Evolutionary conservation across 495 filamentous ascomycete genomes (phyloP), one percentile per base, ranked within the genome.

Genomic region (Aspergillus mulundensis): DNA sequence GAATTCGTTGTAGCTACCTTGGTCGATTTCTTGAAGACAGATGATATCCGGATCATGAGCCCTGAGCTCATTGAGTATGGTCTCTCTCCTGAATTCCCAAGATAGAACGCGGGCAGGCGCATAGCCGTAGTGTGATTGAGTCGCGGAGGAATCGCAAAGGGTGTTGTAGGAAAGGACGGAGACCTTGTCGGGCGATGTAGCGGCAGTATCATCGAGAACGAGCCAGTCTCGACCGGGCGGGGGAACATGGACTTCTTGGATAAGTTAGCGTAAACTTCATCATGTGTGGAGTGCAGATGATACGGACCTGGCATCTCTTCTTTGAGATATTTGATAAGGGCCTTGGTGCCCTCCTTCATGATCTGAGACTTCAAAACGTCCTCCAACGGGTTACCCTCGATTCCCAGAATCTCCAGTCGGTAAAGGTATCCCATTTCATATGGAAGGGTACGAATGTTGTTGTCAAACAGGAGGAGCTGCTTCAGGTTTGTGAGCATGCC

Each of bases 401-500:
- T 87, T 30, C 93, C 94, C 14, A 99, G 76, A 57, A 91, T 86
- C 24, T 97, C 89, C 54, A 99, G 68, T 44, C 87, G 81, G 66
- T 91, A 89, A 15, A 99, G 77, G 40, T 89, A 89, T 3, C 94
- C 94, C 56, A 99, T 73, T 67, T 97, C 92, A 61, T 78, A 85
- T 6, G 94, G 95, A 18, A 99, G 79, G 7, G 79, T 84, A 49
- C 80, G 82, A 50, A 99, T 85, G 43, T 87, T 77, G 68, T 99
- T 99, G 69, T 97, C 89, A 66, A 95, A 96, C 3, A 96, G 74
- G 19, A 88, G 73, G 1, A 99, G 79, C 39, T 82, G 81, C 65
- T 86, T 86, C 47, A 99, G 75, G 58, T 88, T 90, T 39, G 90
- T 89, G 56, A 96, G 87, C 91, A 97, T 97, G 60, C 94, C 95